Base-by-base conservation (phyloP, 2,329 filamentous ascomycete species). In the Calonectria pteridis region DNA sequence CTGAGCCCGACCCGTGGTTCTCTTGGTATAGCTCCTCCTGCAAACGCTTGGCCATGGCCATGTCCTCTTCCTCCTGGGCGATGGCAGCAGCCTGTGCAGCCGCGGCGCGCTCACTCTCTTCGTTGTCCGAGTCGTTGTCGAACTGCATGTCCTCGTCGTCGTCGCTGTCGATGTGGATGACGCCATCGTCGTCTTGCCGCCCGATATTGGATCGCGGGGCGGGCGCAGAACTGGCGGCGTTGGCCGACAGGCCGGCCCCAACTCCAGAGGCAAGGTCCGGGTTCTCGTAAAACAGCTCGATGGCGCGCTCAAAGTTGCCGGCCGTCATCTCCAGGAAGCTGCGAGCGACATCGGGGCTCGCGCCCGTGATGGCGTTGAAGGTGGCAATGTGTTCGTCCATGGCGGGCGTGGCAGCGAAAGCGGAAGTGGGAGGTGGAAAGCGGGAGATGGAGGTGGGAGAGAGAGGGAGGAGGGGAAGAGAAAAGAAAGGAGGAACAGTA, bases 271-370 rank as follows among this genome's bases (percentile, higher is more conserved):
- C 82, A 9, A 93, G 91, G 62, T 96, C 95, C 53, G 94, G 94
- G 82, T 94, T 97, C 82, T 97, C 95, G 84, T 95, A 98, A 86
- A 93, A 99, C 16, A 98, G 92, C 81, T 95, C 92, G 79, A 98
- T 93, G 31, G 97, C 97, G 81, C 96, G 94, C 84, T 95, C 92
- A 66, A 96, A 88, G 82, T 98, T 93, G 80, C 93, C 93, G 78
- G 95, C 94, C n/a, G 95, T 93, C 82, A 99, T 90, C 79, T 94
- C 91, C 62, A 98, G 90, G 84, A 97, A 98, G 78, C 94, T 93
- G 75, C 91, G 91, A 35, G 96, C 97, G 76, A 96, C 91, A 77
- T 93, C 89, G 33, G 93, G 89, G 75, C 89, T 91, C 73, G 94
- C 91, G 78, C 92, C 93, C 49, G 97, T 98, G 83, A 99, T 94